Percentiles rank a stretch among this genome's conserved stretches.
Conservation (phyloP, 768 basidiomycete species). For the Gyrodon lividus region DNA sequence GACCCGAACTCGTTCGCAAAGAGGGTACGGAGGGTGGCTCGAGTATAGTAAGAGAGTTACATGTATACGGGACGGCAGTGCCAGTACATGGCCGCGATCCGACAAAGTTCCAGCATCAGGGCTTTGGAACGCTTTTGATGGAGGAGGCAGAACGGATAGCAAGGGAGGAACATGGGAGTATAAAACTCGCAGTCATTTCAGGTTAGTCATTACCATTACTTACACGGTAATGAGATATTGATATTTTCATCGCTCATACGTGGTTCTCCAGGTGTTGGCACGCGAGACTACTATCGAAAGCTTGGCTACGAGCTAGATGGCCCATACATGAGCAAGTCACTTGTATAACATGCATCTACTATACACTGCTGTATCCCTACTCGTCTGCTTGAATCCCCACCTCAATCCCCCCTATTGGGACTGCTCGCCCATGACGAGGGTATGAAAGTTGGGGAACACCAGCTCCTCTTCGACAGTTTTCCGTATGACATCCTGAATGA, state of each 20-base stretch:
- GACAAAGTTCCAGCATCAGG: conserved; percentile 97
- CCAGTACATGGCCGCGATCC: conserved; percentile 97
- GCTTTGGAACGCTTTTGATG: conserved; percentile 96
- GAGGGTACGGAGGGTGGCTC: conserved; percentile 74
- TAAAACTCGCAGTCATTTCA: conserved; percentile 96
- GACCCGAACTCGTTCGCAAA: conserved; percentile 80
- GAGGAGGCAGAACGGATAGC: conserved; percentile 99
- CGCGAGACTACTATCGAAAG: conserved; percentile 93
- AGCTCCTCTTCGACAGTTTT: conserved; percentile 95
- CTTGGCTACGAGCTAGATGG: conserved; percentile 94
- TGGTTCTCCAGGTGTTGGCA: conserved; percentile 75
- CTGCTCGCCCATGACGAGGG: conserved; percentile 54
- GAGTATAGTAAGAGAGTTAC: conserved; percentile 93
- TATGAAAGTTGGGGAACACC: conserved; percentile 96
- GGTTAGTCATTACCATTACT: conserved; percentile 46
- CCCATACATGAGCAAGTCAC: conserved; percentile 93
- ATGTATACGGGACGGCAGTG: conserved; percentile 97
- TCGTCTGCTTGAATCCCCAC: neutral
- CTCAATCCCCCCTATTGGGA: conserved; percentile 3
- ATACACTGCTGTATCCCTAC: conserved; percentile 14
- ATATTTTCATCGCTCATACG: conserved; percentile 2
- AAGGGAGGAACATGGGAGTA: conserved; percentile 92
- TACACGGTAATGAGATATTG: neutral
- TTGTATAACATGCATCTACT: conserved; percentile 38
- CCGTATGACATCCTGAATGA: conserved; percentile 93